Evolutionary conservation across 305 asterid species (phyloP).

Genomic region (Caryopteris hybrid): DNA sequence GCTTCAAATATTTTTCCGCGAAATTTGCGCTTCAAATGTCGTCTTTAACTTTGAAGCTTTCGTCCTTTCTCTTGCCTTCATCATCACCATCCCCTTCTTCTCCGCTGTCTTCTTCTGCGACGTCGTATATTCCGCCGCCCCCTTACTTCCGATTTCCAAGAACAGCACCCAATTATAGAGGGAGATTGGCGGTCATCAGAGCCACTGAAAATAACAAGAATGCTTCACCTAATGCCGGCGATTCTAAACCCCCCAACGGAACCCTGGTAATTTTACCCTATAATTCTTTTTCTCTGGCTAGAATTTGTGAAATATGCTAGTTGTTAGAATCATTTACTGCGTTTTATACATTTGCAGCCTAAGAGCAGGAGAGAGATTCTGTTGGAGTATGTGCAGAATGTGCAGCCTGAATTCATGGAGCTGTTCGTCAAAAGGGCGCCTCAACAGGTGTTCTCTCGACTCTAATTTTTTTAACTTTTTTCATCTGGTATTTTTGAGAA

Average conservation of each 20-base stretch:
- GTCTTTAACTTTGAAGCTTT: conserved; percentile 45
- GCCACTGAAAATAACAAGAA: conserved; percentile 41
- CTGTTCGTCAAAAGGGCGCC: conserved; percentile 87
- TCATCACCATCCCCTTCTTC: conserved; percentile 31
- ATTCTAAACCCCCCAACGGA: conserved; percentile 62
- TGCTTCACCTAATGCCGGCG: conserved; percentile 42
- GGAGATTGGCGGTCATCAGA: conserved; percentile 38
- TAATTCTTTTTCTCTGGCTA: background rate
- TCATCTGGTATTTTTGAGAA: conserved; percentile 23
- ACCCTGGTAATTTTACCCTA: conserved; percentile 41
- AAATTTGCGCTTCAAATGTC: conserved; percentile 48
- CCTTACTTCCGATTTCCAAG: conserved; percentile 31
- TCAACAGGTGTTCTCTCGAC: conserved; percentile 53
- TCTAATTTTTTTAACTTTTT: background rate
- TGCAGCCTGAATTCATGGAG: conserved; percentile 97
- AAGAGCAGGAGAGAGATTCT: conserved; percentile 84
- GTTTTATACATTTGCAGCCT: conserved; percentile 33
- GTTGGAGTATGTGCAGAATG: conserved; percentile 92
- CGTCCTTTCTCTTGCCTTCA: conserved; percentile 39
- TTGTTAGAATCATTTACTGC: background rate
- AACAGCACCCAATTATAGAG: conserved; percentile 27
- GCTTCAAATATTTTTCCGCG: conserved; percentile 1
- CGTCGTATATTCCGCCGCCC: conserved; percentile 32
- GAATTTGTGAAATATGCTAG: background rate
- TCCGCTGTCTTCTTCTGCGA: conserved; percentile 29